Conservation (phyloP, 208 protist species). For the Trypanosoma scelopori region DNA sequence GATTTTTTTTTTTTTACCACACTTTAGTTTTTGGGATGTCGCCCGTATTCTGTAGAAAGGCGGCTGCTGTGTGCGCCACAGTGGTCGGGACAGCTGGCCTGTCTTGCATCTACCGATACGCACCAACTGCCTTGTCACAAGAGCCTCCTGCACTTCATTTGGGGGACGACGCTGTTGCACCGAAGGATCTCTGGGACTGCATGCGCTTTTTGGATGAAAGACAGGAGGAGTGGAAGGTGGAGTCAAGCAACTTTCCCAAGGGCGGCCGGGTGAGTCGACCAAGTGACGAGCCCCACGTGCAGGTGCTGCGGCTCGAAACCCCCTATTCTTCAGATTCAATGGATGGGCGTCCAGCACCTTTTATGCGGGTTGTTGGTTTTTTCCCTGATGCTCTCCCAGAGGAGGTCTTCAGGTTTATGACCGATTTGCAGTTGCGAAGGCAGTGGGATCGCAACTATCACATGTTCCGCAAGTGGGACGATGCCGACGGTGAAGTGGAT, state of each 20-base stretch:
- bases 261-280: constrained; percentile 3
- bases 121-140: constrained; percentile 4
- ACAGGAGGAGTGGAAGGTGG: constrained; percentile 26
- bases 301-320: constrained; percentile 37
- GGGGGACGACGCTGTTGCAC: not conserved
- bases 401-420: constrained; percentile 42
- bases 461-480: constrained; percentile 41
- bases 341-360: constrained; percentile 28
- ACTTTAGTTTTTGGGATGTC: not conserved
- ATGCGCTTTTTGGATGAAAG: constrained; percentile 37
- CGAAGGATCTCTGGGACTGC: constrained; percentile 3
- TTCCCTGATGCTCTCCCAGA: constrained; percentile 39
- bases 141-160: constrained; percentile 3
- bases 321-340: constrained; percentile 28
- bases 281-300: constrained; percentile 24
- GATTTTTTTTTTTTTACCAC: not conserved
- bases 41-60: constrained; percentile 15
- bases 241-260: constrained; percentile 20
- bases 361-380: constrained; percentile 60
- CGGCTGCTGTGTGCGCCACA: constrained; percentile 15
- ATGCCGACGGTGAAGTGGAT: not conserved
- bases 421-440: constrained; percentile 38
- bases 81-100: constrained; percentile 10
- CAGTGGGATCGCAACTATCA: constrained; percentile 66
- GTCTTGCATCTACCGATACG: not conserved